Percentiles rank a stretch among this genome's conserved stretches.
These are phyloP conservation scores for Cerrena zonata DNA, from an alignment of 1,284 basidiomycete genomes.

Conservation along the genomic window DNA sequence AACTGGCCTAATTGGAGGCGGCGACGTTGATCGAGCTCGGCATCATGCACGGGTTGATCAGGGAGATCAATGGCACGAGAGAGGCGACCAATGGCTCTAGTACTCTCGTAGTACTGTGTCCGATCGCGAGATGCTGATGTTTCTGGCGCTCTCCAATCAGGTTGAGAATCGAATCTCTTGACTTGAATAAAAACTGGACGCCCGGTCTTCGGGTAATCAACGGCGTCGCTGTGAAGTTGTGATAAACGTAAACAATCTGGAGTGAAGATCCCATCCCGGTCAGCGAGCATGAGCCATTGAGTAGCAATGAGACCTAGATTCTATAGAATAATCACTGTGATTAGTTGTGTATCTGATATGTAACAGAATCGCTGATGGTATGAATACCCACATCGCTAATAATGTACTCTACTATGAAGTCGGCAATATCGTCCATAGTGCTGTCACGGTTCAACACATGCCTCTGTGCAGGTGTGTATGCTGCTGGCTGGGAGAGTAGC, in stretches of 20 bases:
- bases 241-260: slow-evolving; percentile 55
- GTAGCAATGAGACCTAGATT: slow-evolving; percentile 43
- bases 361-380: slow-evolving; percentile 9
- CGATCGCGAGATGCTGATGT: slow-evolving; percentile 40
- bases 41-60: neutral
- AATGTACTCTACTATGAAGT: slow-evolving; percentile 77
- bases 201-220: slow-evolving; percentile 67
- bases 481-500: slow-evolving; percentile 36
- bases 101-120: slow-evolving; percentile 62
- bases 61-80: slow-evolving; percentile 49
- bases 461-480: slow-evolving; percentile 44
- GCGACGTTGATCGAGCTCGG: neutral
- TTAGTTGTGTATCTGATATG: too few species aligned
- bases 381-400: slow-evolving; percentile 66
- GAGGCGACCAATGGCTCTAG: slow-evolving; percentile 54
- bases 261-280: slow-evolving; percentile 53
- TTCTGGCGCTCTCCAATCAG: slow-evolving; percentile 68
- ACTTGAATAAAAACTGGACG: slow-evolving; percentile 45
- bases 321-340: too few species aligned
- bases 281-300: slow-evolving; percentile 57
- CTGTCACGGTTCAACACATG: slow-evolving; percentile 43
- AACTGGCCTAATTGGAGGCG: neutral
- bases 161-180: slow-evolving; percentile 51
- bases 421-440: slow-evolving; percentile 63
- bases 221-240: slow-evolving; percentile 55